phyloP scores from a whole-genome alignment of 371 early-diverging fungal genomes.

The Mortierella sp. region DNA sequence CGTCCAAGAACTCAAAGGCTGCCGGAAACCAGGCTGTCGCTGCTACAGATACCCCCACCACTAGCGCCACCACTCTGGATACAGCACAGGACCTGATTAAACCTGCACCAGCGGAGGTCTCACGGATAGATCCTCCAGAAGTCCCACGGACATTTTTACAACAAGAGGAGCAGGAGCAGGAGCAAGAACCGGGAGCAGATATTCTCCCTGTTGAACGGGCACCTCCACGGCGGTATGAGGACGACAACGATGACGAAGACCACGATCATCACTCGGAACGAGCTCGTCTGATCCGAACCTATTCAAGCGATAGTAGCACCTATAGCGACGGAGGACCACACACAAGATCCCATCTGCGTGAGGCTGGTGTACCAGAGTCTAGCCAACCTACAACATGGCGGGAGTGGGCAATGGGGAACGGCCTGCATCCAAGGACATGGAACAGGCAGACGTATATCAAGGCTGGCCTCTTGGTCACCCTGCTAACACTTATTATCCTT shows the following conservation, averaged over 20 bases:
- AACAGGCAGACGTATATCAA: conserved; percentile 39
- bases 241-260: conserved; percentile 33
- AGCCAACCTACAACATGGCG: conserved; percentile 34
- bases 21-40: neutral
- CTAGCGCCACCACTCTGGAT: neutral
- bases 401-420: conserved; percentile 31
- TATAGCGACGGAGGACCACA: conserved; percentile 13
- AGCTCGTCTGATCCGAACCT: conserved; percentile 26
- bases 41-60: neutral
- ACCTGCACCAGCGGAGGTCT: neutral
- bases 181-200: neutral
- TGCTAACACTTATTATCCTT: conserved; percentile 35
- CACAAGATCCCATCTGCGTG: neutral
- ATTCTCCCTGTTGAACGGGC: conserved; percentile 1
- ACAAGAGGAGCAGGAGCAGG: neutral
- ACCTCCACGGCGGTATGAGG: conserved; percentile 34
- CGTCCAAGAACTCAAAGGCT: conserved; percentile 18
- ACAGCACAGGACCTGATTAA: neutral
- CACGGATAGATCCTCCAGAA: neutral
- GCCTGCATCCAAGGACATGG: conserved; percentile 42
- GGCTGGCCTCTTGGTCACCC: conserved; percentile 18
- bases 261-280: conserved; percentile 19
- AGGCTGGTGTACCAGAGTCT: neutral
- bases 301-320: conserved; percentile 14
- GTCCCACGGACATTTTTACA: neutral